Evolutionary conservation across 495 filamentous ascomycete species (phyloP).

Genomic region (Poronia punctata): DNA sequence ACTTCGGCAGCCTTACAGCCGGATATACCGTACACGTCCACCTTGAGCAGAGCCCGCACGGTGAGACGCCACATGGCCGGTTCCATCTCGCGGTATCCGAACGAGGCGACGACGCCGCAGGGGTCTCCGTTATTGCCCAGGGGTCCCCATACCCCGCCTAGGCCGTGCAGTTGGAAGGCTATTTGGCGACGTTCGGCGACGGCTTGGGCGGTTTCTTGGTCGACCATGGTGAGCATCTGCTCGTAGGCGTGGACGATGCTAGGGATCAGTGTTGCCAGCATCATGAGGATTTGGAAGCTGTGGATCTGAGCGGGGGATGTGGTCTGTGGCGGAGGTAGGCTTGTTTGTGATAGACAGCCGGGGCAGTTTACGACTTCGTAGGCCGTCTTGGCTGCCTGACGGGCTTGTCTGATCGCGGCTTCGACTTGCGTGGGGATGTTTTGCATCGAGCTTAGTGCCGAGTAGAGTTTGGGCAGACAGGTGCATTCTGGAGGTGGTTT

Average conservation of each 20-base stretch:
- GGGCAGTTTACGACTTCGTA: slow-evolving; percentile 53
- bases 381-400: slow-evolving; percentile 49
- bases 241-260: slow-evolving; percentile 54
- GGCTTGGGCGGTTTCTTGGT: slow-evolving; percentile 34
- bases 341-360: slow-evolving; percentile 49
- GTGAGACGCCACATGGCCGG: slow-evolving; percentile 42
- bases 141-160: slow-evolving; percentile 42
- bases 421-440: slow-evolving; percentile 33
- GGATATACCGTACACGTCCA: slow-evolving; percentile 47
- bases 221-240: slow-evolving; percentile 38
- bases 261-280: slow-evolving; percentile 57
- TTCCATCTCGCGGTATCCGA: slow-evolving; percentile 33
- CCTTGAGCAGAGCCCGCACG: slow-evolving; percentile 42
- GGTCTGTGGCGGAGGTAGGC: slow-evolving; percentile 15
- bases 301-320: slow-evolving; percentile 18
- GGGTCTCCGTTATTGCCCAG: slow-evolving; percentile 5
- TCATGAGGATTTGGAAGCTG: slow-evolving; percentile 57
- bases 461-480: slow-evolving; percentile 36
- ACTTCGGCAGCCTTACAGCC: slow-evolving; percentile 1
- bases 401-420: slow-evolving; percentile 46
- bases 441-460: slow-evolving; percentile 40
- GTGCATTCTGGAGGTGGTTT: slow-evolving; percentile 18
- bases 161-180: slow-evolving; percentile 33
- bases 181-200: slow-evolving; percentile 30
- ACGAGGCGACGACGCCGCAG: slow-evolving; percentile 16